phyloP scores from a whole-genome alignment of 2,329 filamentous ascomycete species.

The Phoma sp. region DNA sequence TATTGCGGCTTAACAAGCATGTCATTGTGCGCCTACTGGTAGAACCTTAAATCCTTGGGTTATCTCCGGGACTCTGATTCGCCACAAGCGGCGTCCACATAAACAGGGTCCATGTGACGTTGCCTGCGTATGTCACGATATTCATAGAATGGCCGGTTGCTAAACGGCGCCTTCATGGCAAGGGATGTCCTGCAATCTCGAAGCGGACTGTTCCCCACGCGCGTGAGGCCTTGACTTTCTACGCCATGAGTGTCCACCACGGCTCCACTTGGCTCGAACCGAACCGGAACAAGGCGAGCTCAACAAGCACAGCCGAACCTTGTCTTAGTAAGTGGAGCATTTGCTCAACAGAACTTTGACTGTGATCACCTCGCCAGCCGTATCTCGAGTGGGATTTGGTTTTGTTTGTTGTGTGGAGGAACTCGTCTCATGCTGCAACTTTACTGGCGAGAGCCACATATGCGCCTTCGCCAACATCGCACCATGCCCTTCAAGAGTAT shows the following conservation, averaged over 20 bases:
- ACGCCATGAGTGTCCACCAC: constrained; percentile 20
- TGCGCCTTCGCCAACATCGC: neutral
- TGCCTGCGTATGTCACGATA: constrained; percentile 2
- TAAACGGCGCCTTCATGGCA: neutral
- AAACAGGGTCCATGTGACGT: constrained; percentile 13
- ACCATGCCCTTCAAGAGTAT: neutral
- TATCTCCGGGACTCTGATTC: constrained; percentile 17
- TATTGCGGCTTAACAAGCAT: constrained; percentile 13
- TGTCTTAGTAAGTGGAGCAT: constrained; percentile 10
- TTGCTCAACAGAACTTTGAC: constrained; percentile 12
- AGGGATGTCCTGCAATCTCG: neutral
- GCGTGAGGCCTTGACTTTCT: constrained; percentile 17
- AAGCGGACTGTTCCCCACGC: constrained; percentile 9
- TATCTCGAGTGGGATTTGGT: constrained; percentile 3
- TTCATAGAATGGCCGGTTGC: neutral
- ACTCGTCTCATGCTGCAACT: neutral
- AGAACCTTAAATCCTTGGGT: constrained; percentile 13
- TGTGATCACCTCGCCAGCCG: constrained; percentile 1
- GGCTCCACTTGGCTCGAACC: constrained; percentile 28
- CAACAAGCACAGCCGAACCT: constrained; percentile 23
- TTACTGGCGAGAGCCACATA: neutral
- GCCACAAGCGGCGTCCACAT: neutral
- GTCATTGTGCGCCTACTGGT: neutral
- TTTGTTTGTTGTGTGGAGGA: neutral
- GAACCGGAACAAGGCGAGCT: constrained; percentile 21